Conservation (phyloP, 208 protist species). For the Trichomonas vaginalis region DNA sequence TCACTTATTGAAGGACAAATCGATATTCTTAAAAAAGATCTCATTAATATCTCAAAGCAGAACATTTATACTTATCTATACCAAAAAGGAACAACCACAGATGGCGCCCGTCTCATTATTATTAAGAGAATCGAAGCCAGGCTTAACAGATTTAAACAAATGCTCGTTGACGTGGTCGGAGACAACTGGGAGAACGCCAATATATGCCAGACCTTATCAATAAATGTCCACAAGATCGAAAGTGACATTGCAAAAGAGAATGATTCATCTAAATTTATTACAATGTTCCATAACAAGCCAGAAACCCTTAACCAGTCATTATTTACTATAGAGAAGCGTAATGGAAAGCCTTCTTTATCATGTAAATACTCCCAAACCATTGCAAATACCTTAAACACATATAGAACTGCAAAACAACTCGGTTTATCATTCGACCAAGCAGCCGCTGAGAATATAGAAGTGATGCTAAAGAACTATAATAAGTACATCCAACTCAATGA, state of each 20-base stretch:
- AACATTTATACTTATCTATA: background rate
- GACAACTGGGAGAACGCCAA: background rate
- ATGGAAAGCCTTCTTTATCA: background rate
- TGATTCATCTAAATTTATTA: background rate
- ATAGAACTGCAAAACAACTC: background rate
- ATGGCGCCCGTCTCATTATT: background rate
- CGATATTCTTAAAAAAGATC: background rate
- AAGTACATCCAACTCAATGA: background rate
- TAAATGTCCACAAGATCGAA: background rate
- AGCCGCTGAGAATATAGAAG: background rate
- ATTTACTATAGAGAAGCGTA: background rate
- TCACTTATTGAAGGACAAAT: background rate
- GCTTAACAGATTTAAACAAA: background rate
- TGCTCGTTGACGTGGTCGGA: background rate
- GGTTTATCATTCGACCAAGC: background rate
- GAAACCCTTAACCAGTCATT: background rate
- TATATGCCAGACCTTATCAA: background rate
- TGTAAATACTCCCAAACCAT: background rate
- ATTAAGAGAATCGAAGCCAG: background rate
- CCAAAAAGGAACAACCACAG: background rate
- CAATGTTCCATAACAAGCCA: background rate
- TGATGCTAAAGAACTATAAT: background rate
- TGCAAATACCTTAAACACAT: background rate
- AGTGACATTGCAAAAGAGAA: background rate
- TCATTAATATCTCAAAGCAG: background rate